Conservation (phyloP, 345 rosid genomes). For the Sonneratia alba region DNA sequence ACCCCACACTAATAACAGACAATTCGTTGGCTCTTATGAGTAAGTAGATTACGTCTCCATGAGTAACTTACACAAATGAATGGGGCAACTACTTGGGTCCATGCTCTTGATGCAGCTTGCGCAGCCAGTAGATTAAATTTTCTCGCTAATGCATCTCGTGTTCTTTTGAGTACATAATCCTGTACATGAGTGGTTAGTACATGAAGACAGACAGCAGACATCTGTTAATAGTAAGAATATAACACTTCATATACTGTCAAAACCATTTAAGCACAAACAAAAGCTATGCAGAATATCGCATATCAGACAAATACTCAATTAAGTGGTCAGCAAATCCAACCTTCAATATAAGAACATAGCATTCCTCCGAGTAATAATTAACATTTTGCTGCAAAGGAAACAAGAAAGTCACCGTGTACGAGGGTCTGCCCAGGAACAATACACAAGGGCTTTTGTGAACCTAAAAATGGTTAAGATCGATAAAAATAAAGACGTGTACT, state of each 20-base stretch:
- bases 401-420: neutral
- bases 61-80: neutral
- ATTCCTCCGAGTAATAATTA: neutral
- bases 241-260: neutral
- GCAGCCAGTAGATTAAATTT: neutral
- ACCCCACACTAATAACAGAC: too few species aligned
- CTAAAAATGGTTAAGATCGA: neutral
- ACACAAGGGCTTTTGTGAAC: neutral
- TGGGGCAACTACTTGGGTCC: neutral
- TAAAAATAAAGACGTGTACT: neutral
- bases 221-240: neutral
- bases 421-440: too few species aligned
- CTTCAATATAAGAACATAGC: neutral
- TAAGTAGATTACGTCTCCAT: too few species aligned
- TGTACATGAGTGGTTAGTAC: neutral
- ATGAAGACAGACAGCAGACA: neutral
- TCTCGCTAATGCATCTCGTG: neutral
- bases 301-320: neutral
- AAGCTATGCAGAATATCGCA: neutral
- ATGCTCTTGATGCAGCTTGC: neutral
- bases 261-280: neutral
- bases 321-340: neutral
- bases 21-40: too few species aligned
- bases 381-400: neutral
- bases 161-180: neutral